Conservation (phyloP, 148 eudicot genomes). For the Oxyria digyna region DNA sequence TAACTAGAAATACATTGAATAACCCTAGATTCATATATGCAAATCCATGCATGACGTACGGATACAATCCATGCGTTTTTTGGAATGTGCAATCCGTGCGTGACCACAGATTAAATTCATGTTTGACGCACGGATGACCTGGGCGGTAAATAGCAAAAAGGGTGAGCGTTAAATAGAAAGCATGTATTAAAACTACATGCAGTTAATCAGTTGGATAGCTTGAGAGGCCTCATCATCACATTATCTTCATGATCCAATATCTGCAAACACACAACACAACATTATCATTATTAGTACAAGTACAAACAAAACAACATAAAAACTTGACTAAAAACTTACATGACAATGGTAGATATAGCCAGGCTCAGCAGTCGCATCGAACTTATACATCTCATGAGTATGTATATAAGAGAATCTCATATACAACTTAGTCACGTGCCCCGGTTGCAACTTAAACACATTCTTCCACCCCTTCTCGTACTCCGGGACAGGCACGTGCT, state of each 20-base stretch:
- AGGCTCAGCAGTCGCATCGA: slow-evolving; percentile 70
- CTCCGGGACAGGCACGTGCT: slow-evolving; percentile 19
- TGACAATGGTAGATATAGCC: slow-evolving; percentile 92
- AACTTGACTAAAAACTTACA: slow-evolving; percentile 30
- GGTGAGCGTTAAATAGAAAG: too few relatives aligned
- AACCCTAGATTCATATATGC: too few relatives aligned
- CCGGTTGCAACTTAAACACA: slow-evolving; percentile 74
- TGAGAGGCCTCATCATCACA: slow-evolving; percentile 87
- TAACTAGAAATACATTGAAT: too few relatives aligned
- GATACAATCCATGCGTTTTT: too few relatives aligned
- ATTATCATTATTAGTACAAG: not conserved
- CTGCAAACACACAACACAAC: slow-evolving; percentile 25
- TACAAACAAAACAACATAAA: not conserved
- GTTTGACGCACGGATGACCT: too few relatives aligned
- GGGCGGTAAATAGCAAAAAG: too few relatives aligned
- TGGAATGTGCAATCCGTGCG: too few relatives aligned
- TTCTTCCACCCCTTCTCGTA: slow-evolving; percentile 90
- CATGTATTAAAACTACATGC: too few relatives aligned
- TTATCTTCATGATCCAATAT: slow-evolving; percentile 87
- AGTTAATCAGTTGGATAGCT: slow-evolving; percentile 15
- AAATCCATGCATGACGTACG: too few relatives aligned
- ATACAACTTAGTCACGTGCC: slow-evolving; percentile 43
- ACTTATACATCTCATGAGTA: slow-evolving; percentile 36
- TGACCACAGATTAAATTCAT: too few relatives aligned
- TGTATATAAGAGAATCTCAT: slow-evolving; percentile 67